phyloP scores from a whole-genome alignment of 805 yeast genomes.

The Yarrowia sp. region DNA sequence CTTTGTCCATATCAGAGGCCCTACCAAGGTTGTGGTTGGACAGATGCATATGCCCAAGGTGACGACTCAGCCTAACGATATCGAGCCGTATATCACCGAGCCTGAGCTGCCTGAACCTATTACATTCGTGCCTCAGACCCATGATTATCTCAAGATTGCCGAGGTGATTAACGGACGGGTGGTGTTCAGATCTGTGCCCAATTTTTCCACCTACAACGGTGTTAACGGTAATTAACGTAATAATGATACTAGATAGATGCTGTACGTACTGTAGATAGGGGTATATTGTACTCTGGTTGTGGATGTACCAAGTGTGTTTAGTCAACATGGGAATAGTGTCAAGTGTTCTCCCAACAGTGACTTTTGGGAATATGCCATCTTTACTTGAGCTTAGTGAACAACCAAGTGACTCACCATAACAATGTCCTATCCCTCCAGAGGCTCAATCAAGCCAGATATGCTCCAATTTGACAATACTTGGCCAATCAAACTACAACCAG shows the following conservation, averaged over 20 bases:
- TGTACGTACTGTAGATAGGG: too few relatives aligned
- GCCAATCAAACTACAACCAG: too few relatives aligned
- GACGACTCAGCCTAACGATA: not conserved
- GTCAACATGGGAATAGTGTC: too few relatives aligned
- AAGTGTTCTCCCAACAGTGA: too few relatives aligned
- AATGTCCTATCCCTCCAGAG: too few relatives aligned
- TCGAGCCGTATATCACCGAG: conserved; percentile 1
- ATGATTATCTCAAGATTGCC: conserved; percentile 7
- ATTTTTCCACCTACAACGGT: conserved; percentile 7
- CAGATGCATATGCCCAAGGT: conserved; percentile 9
- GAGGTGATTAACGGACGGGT: conserved; percentile 18
- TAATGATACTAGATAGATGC: too few relatives aligned
- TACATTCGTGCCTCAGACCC: not conserved
- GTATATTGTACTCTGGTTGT: not conserved
- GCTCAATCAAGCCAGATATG: too few relatives aligned
- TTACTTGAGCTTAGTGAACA: too few relatives aligned
- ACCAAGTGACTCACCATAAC: too few relatives aligned
- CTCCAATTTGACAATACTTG: too few relatives aligned
- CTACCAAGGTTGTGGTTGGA: conserved; percentile 8
- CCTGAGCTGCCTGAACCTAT: not conserved
- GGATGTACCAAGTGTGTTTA: not conserved
- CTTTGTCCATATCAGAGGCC: conserved; percentile 23
- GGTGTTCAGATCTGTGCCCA: conserved; percentile 14
- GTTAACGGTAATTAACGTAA: not conserved
- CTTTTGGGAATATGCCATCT: too few relatives aligned